Evolutionary conservation across 371 early-diverging fungal species (phyloP).

Genomic region (Mortierella sp.): DNA sequence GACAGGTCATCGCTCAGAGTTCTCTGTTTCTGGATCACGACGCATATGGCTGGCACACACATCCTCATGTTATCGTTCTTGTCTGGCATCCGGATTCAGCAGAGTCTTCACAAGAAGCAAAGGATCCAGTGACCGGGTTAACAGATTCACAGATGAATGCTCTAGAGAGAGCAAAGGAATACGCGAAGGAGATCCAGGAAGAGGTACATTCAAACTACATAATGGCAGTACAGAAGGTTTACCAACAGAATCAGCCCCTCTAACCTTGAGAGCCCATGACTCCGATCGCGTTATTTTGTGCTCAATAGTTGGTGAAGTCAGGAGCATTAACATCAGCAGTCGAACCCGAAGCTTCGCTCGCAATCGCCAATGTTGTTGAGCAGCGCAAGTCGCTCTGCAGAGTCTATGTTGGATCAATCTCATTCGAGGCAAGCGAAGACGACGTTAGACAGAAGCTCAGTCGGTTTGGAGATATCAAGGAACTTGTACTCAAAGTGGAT

Average conservation of each 20-base stretch:
- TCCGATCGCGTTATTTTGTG: neutral
- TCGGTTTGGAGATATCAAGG: conserved; percentile 79
- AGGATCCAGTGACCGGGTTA: conserved; percentile 34
- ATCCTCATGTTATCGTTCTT: neutral
- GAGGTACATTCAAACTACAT: conserved; percentile 19
- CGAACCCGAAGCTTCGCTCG: conserved; percentile 44
- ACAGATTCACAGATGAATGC: conserved; percentile 22
- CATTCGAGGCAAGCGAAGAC: conserved; percentile 79
- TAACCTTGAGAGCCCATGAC: too few species aligned
- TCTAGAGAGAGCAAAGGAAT: conserved; percentile 40
- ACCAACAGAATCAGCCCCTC: neutral
- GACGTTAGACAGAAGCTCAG: conserved; percentile 78
- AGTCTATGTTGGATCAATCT: conserved; percentile 86
- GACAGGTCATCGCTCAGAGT: neutral
- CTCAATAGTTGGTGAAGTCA: conserved; percentile 25
- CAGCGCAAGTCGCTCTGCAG: conserved; percentile 68
- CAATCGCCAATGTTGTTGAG: conserved; percentile 39
- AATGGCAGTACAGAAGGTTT: neutral
- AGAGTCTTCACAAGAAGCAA: conserved; percentile 17
- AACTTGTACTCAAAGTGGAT: conserved; percentile 79
- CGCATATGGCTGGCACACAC: neutral
- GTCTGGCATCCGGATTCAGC: conserved; percentile 1
- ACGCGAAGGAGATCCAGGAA: conserved; percentile 42
- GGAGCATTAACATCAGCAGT: conserved; percentile 28
- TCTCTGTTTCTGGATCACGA: too few species aligned